These are phyloP conservation scores for Pichia terricola DNA, from an alignment of 1,139 yeast species.

Conservation along the genomic window DNA sequence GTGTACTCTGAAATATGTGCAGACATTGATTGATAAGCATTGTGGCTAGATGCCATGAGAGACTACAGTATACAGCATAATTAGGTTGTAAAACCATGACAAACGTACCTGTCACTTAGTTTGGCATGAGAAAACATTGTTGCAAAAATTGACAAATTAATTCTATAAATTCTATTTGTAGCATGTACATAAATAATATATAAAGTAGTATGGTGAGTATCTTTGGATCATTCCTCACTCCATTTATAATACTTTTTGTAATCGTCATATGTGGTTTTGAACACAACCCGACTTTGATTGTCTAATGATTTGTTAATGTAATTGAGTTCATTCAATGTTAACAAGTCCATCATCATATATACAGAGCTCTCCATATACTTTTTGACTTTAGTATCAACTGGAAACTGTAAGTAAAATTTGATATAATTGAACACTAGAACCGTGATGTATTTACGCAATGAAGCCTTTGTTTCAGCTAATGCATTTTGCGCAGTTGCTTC, in stretches of 20 bases:
- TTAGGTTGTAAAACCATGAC: too few relatives aligned
- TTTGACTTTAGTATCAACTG: constrained; percentile 39
- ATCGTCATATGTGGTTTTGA: constrained; percentile 57
- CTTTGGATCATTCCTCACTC: constrained; percentile 38
- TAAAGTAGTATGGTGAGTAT: too few relatives aligned
- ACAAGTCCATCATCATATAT: constrained; percentile 55
- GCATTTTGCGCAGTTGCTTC: constrained; percentile 41
- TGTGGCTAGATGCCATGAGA: too few relatives aligned
- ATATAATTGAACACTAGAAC: constrained; percentile 51
- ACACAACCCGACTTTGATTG: constrained; percentile 56
- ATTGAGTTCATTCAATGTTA: constrained; percentile 59
- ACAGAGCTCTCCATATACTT: constrained; percentile 49
- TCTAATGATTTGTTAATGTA: constrained; percentile 66
- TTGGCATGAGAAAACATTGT: too few relatives aligned
- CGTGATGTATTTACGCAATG: constrained; percentile 56
- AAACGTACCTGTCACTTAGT: too few relatives aligned
- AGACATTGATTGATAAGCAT: too few relatives aligned
- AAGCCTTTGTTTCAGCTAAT: constrained; percentile 43
- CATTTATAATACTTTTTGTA: constrained; percentile 78
- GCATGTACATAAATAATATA: too few relatives aligned
- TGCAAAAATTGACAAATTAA: too few relatives aligned
- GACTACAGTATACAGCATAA: too few relatives aligned
- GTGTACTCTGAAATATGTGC: too few relatives aligned
- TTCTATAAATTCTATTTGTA: too few relatives aligned
- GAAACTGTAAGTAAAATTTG: constrained; percentile 38